A percentile compares a stretch with the other conserved stretches of the same genome.
Evolutionary conservation across 257 asterid genomes (phyloP).

Genomic region (Nicotiana noctiflora): DNA sequence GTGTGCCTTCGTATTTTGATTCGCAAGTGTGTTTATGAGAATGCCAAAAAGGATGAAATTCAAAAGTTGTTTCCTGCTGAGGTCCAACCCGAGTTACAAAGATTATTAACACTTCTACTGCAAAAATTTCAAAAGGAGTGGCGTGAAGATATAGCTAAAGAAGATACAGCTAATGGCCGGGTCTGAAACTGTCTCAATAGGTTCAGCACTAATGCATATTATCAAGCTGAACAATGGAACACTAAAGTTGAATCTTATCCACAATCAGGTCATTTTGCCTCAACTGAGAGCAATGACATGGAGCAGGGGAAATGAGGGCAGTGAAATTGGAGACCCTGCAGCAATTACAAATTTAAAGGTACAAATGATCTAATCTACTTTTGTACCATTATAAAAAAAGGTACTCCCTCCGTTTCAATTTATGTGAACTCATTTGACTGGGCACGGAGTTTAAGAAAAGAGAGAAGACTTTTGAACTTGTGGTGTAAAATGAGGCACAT

Average conservation of each 20-base stretch:
- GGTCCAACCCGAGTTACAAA: slow-evolving; percentile 66
- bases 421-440: too few relatives aligned
- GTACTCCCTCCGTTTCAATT: too few relatives aligned
- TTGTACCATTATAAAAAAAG: too few relatives aligned
- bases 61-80: slow-evolving; percentile 58
- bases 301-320: slow-evolving; percentile 34
- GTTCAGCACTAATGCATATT: neutral
- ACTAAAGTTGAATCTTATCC: neutral
- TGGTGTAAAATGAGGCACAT: too few relatives aligned
- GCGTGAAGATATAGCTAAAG: slow-evolving; percentile 59
- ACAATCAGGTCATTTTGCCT: slow-evolving; percentile 31
- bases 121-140: slow-evolving; percentile 72
- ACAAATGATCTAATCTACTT: neutral
- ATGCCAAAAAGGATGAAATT: slow-evolving; percentile 44
- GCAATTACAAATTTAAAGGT: slow-evolving; percentile 46
- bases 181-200: slow-evolving; percentile 18
- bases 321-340: slow-evolving; percentile 27
- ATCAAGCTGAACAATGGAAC: neutral
- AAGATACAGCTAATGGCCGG: slow-evolving; percentile 14
- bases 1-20: slow-evolving; percentile 68
- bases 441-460: too few relatives aligned
- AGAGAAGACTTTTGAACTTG: too few relatives aligned
- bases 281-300: slow-evolving; percentile 34
- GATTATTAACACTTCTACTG: slow-evolving; percentile 56
- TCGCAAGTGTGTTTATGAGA: slow-evolving; percentile 50